Percentiles rank a stretch among this genome's conserved stretches.
These are phyloP conservation scores for Naganishia vaughanmartiniae DNA, from an alignment of 768 basidiomycete species.

Conservation along the genomic window DNA sequence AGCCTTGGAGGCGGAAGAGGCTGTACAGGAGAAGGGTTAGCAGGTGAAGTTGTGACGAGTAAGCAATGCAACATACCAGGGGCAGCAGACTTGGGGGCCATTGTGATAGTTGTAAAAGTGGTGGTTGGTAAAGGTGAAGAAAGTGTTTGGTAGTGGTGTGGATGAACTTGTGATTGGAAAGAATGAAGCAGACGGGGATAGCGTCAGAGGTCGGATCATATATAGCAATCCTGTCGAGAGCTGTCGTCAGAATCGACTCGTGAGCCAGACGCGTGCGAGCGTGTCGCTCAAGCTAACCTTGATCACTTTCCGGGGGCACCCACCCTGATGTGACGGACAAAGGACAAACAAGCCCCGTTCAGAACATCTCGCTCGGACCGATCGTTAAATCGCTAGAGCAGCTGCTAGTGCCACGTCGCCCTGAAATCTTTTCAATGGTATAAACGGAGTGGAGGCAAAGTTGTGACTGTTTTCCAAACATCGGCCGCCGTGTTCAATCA, in stretches of 20 bases:
- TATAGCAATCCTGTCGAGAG: background rate
- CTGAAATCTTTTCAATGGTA: background rate
- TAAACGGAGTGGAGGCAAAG: background rate
- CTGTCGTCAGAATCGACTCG: background rate
- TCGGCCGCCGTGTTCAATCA: background rate
- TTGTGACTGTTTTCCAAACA: background rate
- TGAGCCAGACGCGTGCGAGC: background rate
- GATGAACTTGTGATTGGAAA: slow-evolving; percentile 95
- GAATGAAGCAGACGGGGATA: slow-evolving; percentile 53
- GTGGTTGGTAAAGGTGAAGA: slow-evolving; percentile 5
- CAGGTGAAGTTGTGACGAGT: background rate
- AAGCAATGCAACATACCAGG: slow-evolving; percentile 49
- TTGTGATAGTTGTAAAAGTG: slow-evolving; percentile 28
- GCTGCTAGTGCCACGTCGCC: background rate
- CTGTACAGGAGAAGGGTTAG: slow-evolving; percentile 53
- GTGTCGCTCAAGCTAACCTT: background rate
- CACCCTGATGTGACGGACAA: background rate
- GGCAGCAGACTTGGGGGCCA: slow-evolving; percentile 53
- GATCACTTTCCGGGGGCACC: background rate
- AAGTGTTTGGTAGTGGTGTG: slow-evolving; percentile 27
- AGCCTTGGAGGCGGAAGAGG: slow-evolving; percentile 77
- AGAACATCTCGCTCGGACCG: background rate
- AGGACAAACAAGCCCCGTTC: background rate
- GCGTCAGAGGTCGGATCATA: background rate
- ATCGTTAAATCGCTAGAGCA: background rate